Conservation (phyloP, 1,284 basidiomycete species). For the Boletus calvinii region DNA sequence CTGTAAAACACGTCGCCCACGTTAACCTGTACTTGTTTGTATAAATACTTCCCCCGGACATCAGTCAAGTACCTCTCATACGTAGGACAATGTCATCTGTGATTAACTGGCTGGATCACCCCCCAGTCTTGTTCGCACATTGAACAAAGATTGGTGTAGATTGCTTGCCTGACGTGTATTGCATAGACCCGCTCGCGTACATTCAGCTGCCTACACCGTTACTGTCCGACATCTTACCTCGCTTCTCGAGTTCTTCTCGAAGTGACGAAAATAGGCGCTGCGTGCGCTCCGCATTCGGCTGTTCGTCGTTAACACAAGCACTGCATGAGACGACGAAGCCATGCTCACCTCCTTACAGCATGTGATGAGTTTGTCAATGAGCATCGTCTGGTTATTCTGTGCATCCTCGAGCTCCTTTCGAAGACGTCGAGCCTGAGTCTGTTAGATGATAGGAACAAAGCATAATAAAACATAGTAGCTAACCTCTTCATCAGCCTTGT, state of each 20-base stretch:
- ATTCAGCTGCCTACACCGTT: conserved; percentile 48
- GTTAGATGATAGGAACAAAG: conserved; percentile 12
- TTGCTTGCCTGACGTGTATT: conserved; percentile 14
- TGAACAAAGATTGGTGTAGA: conserved; percentile 13
- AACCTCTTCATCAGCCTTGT: conserved; percentile 71
- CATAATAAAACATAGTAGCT: conserved; percentile 24
- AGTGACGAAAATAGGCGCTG: conserved; percentile 75
- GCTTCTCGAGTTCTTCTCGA: conserved; percentile 76
- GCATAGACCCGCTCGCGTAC: conserved; percentile 14
- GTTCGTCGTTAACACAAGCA: conserved; percentile 27
- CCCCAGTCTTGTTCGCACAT: conserved; percentile 3
- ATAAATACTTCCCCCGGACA: conserved; percentile 18
- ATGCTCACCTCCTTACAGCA: conserved; percentile 78
- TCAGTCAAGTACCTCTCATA: background rate
- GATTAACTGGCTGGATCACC: background rate
- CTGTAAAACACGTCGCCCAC: conserved; percentile 23
- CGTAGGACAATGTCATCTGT: background rate
- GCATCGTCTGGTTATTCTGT: conserved; percentile 68
- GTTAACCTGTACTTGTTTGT: conserved; percentile 32
- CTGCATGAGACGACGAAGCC: conserved; percentile 2
- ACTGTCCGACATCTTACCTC: conserved; percentile 47
- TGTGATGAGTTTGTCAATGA: conserved; percentile 75
- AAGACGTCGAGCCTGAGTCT: conserved; percentile 55
- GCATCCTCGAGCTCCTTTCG: conserved; percentile 72
- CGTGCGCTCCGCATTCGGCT: conserved; percentile 78